Conservation (phyloP, 768 basidiomycete genomes). For the Pulveroboletus sp. region DNA sequence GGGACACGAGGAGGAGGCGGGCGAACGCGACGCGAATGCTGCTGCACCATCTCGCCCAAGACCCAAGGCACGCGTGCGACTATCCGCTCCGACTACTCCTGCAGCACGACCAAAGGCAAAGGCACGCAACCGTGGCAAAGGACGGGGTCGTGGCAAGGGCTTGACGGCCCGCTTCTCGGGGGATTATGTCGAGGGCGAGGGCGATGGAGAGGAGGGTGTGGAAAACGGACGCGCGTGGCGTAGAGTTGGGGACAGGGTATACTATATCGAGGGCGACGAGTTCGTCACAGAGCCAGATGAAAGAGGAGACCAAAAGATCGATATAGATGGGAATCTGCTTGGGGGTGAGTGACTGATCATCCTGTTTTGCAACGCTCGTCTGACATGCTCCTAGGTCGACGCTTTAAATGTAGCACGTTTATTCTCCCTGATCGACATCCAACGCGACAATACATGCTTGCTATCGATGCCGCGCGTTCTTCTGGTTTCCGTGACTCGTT, state of each 20-base stretch:
- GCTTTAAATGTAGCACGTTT: constrained; percentile 89
- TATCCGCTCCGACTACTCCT: constrained; percentile 28
- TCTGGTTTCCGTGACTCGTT: constrained; percentile 96
- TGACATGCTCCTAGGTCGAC: constrained; percentile 54
- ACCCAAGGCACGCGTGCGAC: constrained; percentile 39
- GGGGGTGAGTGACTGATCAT: constrained; percentile 57
- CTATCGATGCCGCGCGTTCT: constrained; percentile 95
- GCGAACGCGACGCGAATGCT: constrained; percentile 34
- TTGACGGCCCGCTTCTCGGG: constrained; percentile 23
- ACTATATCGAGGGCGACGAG: constrained; percentile 87
- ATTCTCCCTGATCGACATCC: constrained; percentile 82
- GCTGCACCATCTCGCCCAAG: constrained; percentile 35
- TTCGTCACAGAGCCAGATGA: constrained; percentile 78
- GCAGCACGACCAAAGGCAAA: constrained; percentile 29
- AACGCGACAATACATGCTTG: constrained; percentile 86
- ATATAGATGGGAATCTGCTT: constrained; percentile 75
- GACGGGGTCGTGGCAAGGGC: constrained; percentile 37
- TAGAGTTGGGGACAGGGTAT: constrained; percentile 69
- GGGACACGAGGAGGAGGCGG: constrained; percentile 30
- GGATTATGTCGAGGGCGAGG: constrained; percentile 39
- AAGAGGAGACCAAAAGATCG: constrained; percentile 91
- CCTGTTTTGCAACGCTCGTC: background rate
- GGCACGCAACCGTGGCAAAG: constrained; percentile 43
- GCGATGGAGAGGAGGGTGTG: constrained; percentile 38
- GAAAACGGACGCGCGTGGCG: constrained; percentile 64